These are phyloP conservation scores for Erysimum cheiranthoides DNA, from an alignment of 345 rosid genomes.

Conservation along the genomic window DNA sequence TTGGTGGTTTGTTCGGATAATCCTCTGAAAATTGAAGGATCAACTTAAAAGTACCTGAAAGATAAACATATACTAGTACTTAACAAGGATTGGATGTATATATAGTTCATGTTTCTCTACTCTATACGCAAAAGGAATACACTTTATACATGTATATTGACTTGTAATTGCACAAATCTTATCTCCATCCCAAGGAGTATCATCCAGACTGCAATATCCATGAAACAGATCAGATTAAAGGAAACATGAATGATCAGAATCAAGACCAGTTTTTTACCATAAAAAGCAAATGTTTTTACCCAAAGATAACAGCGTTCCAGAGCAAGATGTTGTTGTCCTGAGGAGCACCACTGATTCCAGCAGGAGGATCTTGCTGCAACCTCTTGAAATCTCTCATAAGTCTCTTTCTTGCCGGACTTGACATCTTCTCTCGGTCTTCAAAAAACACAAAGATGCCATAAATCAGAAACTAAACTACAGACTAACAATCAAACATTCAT, in stretches of 20 bases:
- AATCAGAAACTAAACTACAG: neutral
- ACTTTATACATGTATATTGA: neutral
- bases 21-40: conserved; percentile 66
- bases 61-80: neutral
- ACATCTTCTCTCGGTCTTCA: conserved; percentile 45
- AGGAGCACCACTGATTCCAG: conserved; percentile 67
- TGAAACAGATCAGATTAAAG: neutral
- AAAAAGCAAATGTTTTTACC: conserved; percentile 41
- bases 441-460: neutral
- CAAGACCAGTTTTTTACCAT: neutral
- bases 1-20: conserved; percentile 71
- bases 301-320: conserved; percentile 71
- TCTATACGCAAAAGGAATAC: neutral
- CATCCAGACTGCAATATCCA: conserved; percentile 56
- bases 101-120: conserved; percentile 1
- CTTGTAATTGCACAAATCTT: neutral
- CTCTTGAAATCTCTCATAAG: conserved; percentile 70
- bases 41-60: conserved; percentile 64
- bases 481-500: neutral
- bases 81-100: neutral
- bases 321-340: conserved; percentile 64
- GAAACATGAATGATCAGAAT: neutral
- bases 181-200: conserved; percentile 75
- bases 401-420: conserved; percentile 66
- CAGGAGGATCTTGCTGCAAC: conserved; percentile 68